These are phyloP conservation scores for Neurospora sublineolata DNA, from an alignment of 495 filamentous ascomycete species.

Conservation along the genomic window DNA sequence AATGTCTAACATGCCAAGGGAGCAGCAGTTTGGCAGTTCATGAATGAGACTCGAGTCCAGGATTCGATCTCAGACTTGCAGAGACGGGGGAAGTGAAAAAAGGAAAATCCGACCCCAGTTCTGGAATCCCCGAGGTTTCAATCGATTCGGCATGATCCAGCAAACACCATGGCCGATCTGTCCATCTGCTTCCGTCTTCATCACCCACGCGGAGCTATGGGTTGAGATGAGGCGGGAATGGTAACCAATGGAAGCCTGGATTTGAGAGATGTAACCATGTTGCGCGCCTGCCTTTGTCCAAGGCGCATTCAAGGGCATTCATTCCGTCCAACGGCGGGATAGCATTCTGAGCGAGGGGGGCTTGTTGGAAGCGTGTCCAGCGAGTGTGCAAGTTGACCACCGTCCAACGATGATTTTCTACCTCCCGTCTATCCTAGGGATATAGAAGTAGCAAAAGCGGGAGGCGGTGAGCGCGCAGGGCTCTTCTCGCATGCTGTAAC, in stretches of 20 bases:
- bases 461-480: not conserved
- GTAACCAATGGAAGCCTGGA: not conserved
- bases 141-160: not conserved
- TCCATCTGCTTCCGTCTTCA: not conserved
- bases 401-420: not conserved
- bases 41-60: not conserved
- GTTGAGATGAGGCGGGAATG: not conserved
- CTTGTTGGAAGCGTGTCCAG: not conserved
- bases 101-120: not conserved
- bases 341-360: not conserved
- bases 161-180: not conserved
- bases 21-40: not conserved
- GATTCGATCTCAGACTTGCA: not conserved
- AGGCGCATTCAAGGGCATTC: not conserved
- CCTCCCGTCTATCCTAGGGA: not conserved
- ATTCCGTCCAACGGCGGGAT: not conserved
- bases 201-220: not conserved
- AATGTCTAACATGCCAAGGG: not conserved
- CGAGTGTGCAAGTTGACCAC: not conserved
- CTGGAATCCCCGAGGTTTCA: not conserved
- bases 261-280: not conserved
- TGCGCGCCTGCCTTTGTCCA: not conserved
- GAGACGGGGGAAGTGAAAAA: not conserved
- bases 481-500: not conserved
- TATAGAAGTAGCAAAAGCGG: not conserved